Evolutionary conservation across 2,329 filamentous ascomycete species (phyloP), one percentile per base, ranked within the genome.

Genomic region (Fusarium sp.): DNA sequence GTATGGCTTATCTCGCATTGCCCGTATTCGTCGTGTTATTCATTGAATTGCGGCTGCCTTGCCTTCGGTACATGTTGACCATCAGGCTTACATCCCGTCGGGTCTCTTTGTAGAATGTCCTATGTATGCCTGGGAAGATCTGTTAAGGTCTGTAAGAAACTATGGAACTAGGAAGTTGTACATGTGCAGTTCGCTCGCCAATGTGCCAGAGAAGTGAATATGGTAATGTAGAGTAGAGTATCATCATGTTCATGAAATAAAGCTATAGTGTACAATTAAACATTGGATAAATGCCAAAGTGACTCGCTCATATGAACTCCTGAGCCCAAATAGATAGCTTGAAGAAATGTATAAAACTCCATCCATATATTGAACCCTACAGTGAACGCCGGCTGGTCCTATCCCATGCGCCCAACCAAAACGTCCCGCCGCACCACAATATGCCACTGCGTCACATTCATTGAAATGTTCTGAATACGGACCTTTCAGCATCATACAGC

Each of bases 21-120:
- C 55, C 61, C 70, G 72, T 76, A 75, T 77, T 37, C 48, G 37
- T 74, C 73, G 63, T 48, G n/a, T 72, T 60, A 27, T 48, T 52
- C 8, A 25, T 41, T 52, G 4, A 16, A 23, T 42, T 18, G 16
- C 12, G 41, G n/a, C 14, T 58, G 45, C 54, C 62, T 39, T 45
- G 44, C 44, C 25, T 33, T 23, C 19, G 14, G 25, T 33, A 21
- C n/a, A 11, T 46, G n/a, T 31, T 33, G 31, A 51, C 52, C 29
- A 23, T 23, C 19, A 23, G n/a, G 46, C 49, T 62, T 38, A 55
- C 14, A 8, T 41, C 23, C n/a, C 31, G 8, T 29, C 42, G 19
- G 12, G 41, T 25, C 27, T 48, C 27, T 31, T 23, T 33, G n/a
- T 38, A 48, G 35, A 48, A 48, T 29, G 23, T 38, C 25, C 14